Conservation (phyloP, 2,329 filamentous ascomycete species). For the Seiridium cupressi region DNA sequence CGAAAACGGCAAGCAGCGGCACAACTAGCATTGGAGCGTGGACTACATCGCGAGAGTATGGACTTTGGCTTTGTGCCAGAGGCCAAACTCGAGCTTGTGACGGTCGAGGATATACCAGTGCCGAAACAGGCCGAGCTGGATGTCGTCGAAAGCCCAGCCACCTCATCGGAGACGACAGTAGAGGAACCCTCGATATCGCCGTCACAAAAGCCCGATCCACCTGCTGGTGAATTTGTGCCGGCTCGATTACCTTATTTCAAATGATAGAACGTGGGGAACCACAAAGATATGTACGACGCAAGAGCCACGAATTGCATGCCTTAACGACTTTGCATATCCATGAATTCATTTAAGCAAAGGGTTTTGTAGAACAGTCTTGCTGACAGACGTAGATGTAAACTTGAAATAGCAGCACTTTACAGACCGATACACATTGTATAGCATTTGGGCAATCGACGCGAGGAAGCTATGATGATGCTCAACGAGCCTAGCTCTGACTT, state of each 20-base stretch:
- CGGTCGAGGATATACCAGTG: constrained; percentile 24
- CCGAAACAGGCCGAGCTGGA: constrained; percentile 23
- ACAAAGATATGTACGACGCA: neutral
- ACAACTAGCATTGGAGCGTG: constrained; percentile 48
- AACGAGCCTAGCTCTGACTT: neutral
- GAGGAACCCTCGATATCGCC: neutral
- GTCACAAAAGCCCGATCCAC: neutral
- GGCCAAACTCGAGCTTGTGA: constrained; percentile 27
- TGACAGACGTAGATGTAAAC: no score
- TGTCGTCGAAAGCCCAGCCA: constrained; percentile 13
- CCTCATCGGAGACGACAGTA: constrained; percentile 9
- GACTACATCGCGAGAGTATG: constrained; percentile 36
- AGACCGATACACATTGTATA: no score
- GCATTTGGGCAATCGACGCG: neutral
- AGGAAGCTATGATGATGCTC: neutral
- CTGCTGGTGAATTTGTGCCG: constrained; percentile 46
- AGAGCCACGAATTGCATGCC: constrained; percentile 1
- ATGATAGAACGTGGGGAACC: constrained; percentile 17
- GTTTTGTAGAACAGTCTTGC: neutral
- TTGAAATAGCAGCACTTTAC: no score
- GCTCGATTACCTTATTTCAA: constrained; percentile 57
- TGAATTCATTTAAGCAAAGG: neutral
- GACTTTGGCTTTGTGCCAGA: constrained; percentile 33
- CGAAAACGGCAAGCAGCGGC: constrained; percentile 51
- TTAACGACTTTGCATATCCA: neutral